These are phyloP conservation scores for Cornus suecica DNA, from an alignment of 148 eudicot genomes.

Conservation along the genomic window DNA sequence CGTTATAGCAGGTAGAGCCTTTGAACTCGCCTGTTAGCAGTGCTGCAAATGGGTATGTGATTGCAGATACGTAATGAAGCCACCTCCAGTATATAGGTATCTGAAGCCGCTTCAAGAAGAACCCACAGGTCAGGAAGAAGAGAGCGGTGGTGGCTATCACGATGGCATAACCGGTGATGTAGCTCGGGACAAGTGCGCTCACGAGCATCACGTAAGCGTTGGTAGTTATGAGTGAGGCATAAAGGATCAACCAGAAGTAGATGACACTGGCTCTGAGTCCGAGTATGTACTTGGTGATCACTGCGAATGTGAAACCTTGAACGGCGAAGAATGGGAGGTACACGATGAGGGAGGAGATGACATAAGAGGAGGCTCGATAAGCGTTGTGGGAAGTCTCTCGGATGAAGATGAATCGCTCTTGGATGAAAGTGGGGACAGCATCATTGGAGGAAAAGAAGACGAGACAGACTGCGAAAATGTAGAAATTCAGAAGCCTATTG, in stretches of 20 bases:
- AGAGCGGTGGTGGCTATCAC: conserved; percentile 58
- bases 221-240: conserved; percentile 41
- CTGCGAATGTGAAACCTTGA: conserved; percentile 51
- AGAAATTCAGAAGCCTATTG: conserved; percentile 48
- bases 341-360: conserved; percentile 50
- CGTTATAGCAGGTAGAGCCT: conserved; percentile 28
- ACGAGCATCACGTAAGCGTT: conserved; percentile 54
- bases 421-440: conserved; percentile 54
- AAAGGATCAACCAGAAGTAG: conserved; percentile 47
- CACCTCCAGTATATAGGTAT: conserved; percentile 44
- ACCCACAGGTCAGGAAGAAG: conserved; percentile 49
- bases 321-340: conserved; percentile 54
- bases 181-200: conserved; percentile 49
- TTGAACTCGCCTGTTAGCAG: conserved; percentile 43
- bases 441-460: conserved; percentile 56
- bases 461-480: conserved; percentile 45
- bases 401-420: conserved; percentile 48
- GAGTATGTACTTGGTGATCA: conserved; percentile 39
- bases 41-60: conserved; percentile 53
- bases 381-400: conserved; percentile 54
- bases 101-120: conserved; percentile 41
- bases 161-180: conserved; percentile 49
- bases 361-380: conserved; percentile 53
- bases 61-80: conserved; percentile 53
- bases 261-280: conserved; percentile 22